Conservation (phyloP, 2,329 filamentous ascomycete genomes). For the Sodiomyces alkalinus region DNA sequence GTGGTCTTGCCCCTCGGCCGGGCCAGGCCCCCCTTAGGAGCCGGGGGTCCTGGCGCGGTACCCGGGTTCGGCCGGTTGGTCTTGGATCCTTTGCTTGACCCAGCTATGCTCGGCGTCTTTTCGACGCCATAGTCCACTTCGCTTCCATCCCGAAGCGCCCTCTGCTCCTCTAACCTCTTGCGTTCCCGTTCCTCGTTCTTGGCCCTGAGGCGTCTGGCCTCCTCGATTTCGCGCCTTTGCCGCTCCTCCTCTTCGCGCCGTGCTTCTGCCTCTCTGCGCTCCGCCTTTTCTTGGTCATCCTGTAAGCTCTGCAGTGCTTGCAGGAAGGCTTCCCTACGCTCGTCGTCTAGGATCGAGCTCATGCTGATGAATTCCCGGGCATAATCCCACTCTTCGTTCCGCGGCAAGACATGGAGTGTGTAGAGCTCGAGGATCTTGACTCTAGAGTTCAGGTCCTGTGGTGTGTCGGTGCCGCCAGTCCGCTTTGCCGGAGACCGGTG, state of each 20-base stretch:
- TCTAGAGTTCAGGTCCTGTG: constrained; percentile 66
- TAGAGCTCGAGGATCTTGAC: constrained; percentile 93
- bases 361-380: constrained; percentile 79
- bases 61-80: constrained; percentile 10
- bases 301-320: constrained; percentile 71
- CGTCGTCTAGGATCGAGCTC: constrained; percentile 79
- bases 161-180: constrained; percentile 38
- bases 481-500: constrained; percentile 31
- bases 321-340: constrained; percentile 76
- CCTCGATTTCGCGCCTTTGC: constrained; percentile 39
- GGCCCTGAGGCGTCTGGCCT: constrained; percentile 36
- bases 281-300: constrained; percentile 67
- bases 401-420: constrained; percentile 82
- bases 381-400: constrained; percentile 94
- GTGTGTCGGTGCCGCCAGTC: constrained; percentile 59
- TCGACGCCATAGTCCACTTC: constrained; percentile 60
- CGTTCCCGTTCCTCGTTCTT: constrained; percentile 43
- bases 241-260: constrained; percentile 40
- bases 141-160: constrained; percentile 30
- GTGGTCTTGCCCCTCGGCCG: constrained; percentile 16
- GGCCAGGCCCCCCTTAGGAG: constrained; percentile 12
- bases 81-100: constrained; percentile 18
- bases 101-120: constrained; percentile 24
- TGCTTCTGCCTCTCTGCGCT: constrained; percentile 47
- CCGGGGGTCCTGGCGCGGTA: constrained; percentile 15